phyloP scores from a whole-genome alignment of 2,329 filamentous ascomycete genomes.

The Diplodia sapinea region DNA sequence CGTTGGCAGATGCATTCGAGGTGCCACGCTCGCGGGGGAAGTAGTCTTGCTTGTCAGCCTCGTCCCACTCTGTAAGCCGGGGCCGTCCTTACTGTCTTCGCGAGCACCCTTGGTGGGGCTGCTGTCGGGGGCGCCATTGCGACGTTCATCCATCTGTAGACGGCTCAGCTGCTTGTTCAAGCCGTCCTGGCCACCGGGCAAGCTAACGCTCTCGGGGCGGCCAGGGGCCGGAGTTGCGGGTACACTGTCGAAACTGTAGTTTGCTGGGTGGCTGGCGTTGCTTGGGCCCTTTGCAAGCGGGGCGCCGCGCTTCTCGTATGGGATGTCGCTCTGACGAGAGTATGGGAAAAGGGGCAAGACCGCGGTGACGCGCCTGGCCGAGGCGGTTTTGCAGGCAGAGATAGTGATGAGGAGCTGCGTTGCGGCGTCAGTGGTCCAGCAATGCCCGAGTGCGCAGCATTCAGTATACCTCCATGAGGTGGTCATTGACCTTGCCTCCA shows the following conservation, averaged over 20 bases:
- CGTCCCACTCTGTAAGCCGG: constrained; percentile 36
- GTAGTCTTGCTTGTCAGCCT: constrained; percentile 38
- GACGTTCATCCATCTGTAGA: constrained; percentile 66
- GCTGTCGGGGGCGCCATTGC: constrained; percentile 44
- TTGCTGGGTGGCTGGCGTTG: constrained; percentile 53
- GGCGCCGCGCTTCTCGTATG: constrained; percentile 94
- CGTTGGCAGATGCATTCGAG: constrained; percentile 50
- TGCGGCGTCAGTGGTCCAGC: constrained; percentile 29
- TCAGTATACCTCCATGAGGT: constrained; percentile 73
- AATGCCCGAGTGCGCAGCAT: constrained; percentile 26
- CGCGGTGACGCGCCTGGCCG: constrained; percentile 88
- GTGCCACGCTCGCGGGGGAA: constrained; percentile 35
- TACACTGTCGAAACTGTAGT: constrained; percentile 87
- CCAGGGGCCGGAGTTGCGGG: constrained; percentile 83
- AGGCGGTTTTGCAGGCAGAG: constrained; percentile 95
- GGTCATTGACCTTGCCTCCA: constrained; percentile 91
- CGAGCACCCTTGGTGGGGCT: constrained; percentile 23
- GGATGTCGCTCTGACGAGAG: constrained; percentile 92
- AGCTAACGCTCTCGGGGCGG: constrained; percentile 67
- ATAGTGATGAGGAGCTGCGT: constrained; percentile 84
- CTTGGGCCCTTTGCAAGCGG: constrained; percentile 74
- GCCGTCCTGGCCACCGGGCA: constrained; percentile 70
- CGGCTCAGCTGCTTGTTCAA: constrained; percentile 77
- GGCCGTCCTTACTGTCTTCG: constrained; percentile 21
- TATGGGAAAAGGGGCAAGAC: constrained; percentile 96